phyloP scores from a whole-genome alignment of 2,329 filamentous ascomycete species.

The Pseudofabraea citricarpa region DNA sequence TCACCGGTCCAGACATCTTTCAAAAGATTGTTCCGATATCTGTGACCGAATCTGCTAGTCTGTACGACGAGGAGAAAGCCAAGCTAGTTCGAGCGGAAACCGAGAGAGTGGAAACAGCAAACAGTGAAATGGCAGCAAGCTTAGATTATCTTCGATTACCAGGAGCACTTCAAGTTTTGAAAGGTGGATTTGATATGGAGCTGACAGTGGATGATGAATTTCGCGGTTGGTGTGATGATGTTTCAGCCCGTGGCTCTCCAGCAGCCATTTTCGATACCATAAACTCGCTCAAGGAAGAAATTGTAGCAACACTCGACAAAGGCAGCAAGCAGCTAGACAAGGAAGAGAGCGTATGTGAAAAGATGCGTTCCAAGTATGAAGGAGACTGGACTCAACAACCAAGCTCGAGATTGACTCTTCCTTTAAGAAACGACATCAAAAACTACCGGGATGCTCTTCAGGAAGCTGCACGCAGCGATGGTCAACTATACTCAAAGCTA shows the following conservation, averaged over 20 bases:
- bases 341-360: constrained; percentile 97
- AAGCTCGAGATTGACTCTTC: constrained; percentile 83
- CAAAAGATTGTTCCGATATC: constrained; percentile 94
- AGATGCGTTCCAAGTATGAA: constrained; percentile 98
- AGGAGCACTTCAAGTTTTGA: constrained; percentile 82
- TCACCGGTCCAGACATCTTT: constrained; percentile 95
- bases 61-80: constrained; percentile 98
- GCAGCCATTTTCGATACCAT: constrained; percentile 73
- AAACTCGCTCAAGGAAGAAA: constrained; percentile 70
- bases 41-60: constrained; percentile 91
- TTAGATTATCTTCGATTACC: constrained; percentile 90
- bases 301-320: constrained; percentile 68
- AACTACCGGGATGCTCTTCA: constrained; percentile 87
- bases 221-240: constrained; percentile 86
- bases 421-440: constrained; percentile 78
- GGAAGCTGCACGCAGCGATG: constrained; percentile 82
- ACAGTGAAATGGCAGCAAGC: constrained; percentile 93
- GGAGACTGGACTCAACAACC: constrained; percentile 96
- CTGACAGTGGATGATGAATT: constrained; percentile 88
- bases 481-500: constrained; percentile 75
- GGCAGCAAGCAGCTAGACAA: constrained; percentile 88
- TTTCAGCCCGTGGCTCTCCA: constrained; percentile 81
- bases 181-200: constrained; percentile 88
- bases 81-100: constrained; percentile 91
- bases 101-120: constrained; percentile 86